Evolutionary conservation across 148 eudicot species (phyloP).

Genomic region (Rhododendron williamsianum): DNA sequence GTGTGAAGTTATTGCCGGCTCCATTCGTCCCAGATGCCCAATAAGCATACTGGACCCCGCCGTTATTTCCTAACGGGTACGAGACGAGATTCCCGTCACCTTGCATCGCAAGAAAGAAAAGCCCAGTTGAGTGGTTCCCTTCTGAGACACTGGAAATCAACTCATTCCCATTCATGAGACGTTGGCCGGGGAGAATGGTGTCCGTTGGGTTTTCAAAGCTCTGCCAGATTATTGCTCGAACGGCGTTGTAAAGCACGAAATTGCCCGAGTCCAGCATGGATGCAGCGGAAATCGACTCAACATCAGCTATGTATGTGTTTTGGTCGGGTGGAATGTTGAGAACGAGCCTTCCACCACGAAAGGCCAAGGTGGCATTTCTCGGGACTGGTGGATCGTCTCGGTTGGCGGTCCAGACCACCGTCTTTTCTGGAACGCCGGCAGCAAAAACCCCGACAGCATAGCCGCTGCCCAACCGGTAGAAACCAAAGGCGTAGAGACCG

Average conservation of each 20-base stretch:
- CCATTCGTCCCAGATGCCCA: background rate
- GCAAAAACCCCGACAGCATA: constrained; percentile 10
- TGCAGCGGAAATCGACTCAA: background rate
- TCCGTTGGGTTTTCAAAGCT: constrained; percentile 32
- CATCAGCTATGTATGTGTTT: background rate
- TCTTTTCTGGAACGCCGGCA: constrained; percentile 1
- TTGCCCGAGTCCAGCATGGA: constrained; percentile 34
- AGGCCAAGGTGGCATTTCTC: background rate
- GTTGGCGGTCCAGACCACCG: constrained; percentile 21
- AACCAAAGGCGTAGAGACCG: constrained; percentile 21
- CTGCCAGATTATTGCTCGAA: constrained; percentile 17
- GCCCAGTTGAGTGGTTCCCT: constrained; percentile 12
- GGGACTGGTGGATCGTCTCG: constrained; percentile 2
- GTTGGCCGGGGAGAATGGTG: constrained; percentile 27
- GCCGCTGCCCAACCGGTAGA: constrained; percentile 15
- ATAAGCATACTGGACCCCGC: background rate
- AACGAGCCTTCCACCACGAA: background rate
- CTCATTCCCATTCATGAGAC: background rate
- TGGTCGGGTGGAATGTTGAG: background rate
- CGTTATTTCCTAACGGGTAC: background rate
- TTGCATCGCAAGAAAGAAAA: constrained; percentile 24
- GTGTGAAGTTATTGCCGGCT: constrained; percentile 7
- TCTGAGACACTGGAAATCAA: constrained; percentile 18
- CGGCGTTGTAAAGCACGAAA: constrained; percentile 24
- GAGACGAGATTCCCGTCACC: constrained; percentile 21